Conservation (phyloP, 2,329 filamentous ascomycete genomes). For the Diaporthe citriasiana region DNA sequence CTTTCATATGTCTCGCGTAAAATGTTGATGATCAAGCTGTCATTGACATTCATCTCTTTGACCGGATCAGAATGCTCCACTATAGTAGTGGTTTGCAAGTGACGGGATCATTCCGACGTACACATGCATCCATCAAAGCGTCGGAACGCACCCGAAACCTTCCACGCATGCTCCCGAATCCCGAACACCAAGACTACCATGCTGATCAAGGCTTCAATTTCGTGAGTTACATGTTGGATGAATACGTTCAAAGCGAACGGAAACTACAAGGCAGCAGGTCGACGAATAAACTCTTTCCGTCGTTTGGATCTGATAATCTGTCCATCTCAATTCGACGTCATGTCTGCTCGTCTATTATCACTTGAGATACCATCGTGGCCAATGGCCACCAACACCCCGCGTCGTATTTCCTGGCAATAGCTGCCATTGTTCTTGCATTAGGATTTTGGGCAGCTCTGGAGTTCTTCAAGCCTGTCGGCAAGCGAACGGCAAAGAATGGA, state of each 20-base stretch:
- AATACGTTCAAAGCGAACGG: background rate
- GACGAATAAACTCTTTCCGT: background rate
- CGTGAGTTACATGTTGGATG: background rate
- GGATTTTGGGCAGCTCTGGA: background rate
- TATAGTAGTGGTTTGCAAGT: too few relatives aligned
- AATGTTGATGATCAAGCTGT: too few relatives aligned
- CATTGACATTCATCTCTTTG: too few relatives aligned
- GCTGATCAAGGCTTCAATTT: background rate
- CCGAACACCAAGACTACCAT: background rate
- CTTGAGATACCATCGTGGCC: background rate
- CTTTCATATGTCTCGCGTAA: too few relatives aligned
- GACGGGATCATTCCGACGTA: constrained; percentile 1
- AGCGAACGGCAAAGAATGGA: background rate
- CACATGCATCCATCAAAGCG: background rate
- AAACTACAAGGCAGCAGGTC: background rate
- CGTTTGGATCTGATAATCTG: background rate
- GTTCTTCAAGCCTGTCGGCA: background rate
- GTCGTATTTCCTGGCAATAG: background rate
- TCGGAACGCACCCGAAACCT: constrained; percentile 4
- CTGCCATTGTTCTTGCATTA: constrained; percentile 1
- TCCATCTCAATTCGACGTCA: background rate
- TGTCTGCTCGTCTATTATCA: background rate
- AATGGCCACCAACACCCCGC: background rate
- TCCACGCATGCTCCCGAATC: background rate
- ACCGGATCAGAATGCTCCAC: background rate